A percentile compares a stretch with the other conserved stretches of the same genome.
phyloP scores from a whole-genome alignment of 257 asterid genomes.

The Solanum pinnatisectum region DNA sequence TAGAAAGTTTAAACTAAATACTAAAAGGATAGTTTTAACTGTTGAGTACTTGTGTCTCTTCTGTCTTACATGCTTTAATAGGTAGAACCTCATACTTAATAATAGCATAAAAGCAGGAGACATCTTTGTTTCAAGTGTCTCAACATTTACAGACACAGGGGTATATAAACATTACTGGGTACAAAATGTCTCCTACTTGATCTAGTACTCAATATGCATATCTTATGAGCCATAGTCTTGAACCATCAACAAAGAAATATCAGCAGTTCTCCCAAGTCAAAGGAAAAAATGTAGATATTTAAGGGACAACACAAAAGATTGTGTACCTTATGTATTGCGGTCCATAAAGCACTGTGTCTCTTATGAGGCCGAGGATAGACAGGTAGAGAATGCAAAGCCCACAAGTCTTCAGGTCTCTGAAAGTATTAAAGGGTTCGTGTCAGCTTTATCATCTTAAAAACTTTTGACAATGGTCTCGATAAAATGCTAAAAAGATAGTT shows the following conservation, averaged over 20 bases:
- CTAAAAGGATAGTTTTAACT: not conserved
- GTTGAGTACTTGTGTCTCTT: not conserved
- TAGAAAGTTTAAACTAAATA: not conserved
- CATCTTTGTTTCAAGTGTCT: not conserved
- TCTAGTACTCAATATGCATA: not conserved
- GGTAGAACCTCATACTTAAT: not conserved
- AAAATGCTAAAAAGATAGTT: not conserved
- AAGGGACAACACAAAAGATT: not conserved
- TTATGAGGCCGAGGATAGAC: slow-evolving; percentile 83
- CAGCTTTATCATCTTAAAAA: slow-evolving; percentile 11
- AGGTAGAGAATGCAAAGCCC: slow-evolving; percentile 83
- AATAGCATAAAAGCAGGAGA: not conserved
- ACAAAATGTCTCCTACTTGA: not conserved
- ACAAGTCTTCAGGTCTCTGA: slow-evolving; percentile 92
- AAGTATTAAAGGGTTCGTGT: slow-evolving; percentile 19
- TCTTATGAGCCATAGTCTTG: not conserved
- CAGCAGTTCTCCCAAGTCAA: not conserved
- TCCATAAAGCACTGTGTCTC: slow-evolving; percentile 56
- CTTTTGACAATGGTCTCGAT: slow-evolving; percentile 2
- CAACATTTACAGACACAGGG: not conserved
- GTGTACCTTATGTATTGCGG: slow-evolving; percentile 70
- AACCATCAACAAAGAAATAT: not conserved
- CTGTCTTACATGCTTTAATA: not conserved
- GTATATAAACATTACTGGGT: not conserved
- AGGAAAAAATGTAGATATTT: not conserved